phyloP scores from a whole-genome alignment of 192 early-diverging fungal species.

The Martensiomyces pterosporus region DNA sequence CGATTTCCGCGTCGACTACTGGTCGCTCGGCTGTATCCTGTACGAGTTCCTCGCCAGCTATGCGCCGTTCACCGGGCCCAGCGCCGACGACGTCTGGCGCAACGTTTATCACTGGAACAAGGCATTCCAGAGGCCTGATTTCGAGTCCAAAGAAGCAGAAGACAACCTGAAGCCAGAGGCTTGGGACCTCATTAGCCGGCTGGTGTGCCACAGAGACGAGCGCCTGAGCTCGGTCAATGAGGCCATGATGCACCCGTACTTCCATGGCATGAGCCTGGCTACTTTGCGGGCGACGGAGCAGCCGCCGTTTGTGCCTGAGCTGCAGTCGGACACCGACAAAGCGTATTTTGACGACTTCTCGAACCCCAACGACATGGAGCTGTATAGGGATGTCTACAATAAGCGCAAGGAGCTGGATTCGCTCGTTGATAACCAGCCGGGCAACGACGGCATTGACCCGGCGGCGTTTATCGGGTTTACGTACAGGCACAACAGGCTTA shows the following conservation, averaged over 20 bases:
- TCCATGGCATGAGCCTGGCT: slow-evolving; percentile 55
- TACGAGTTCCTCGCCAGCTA: slow-evolving; percentile 73
- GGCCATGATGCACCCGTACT: slow-evolving; percentile 57
- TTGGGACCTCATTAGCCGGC: slow-evolving; percentile 70
- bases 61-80: slow-evolving; percentile 67
- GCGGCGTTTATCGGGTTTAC: slow-evolving; percentile 86
- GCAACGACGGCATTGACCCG: slow-evolving; percentile 61
- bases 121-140: slow-evolving; percentile 75
- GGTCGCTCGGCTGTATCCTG: slow-evolving; percentile 72
- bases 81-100: slow-evolving; percentile 73
- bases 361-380: slow-evolving; percentile 59
- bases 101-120: slow-evolving; percentile 81
- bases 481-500: slow-evolving; percentile 53
- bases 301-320: slow-evolving; percentile 73
- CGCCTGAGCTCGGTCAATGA: slow-evolving; percentile 55
- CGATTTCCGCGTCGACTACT: slow-evolving; percentile 69
- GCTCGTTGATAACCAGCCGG: slow-evolving; percentile 19
- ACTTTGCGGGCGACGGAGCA: slow-evolving; percentile 56
- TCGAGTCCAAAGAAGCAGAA: slow-evolving; percentile 70
- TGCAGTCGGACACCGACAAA: slow-evolving; percentile 70
- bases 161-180: slow-evolving; percentile 71
- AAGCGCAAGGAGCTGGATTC: slow-evolving; percentile 48
- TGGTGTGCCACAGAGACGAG: slow-evolving; percentile 52
- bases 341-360: slow-evolving; percentile 80
- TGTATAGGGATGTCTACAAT: slow-evolving; percentile 58